These are phyloP conservation scores for Dispira simplex DNA, from an alignment of 192 early-diverging fungal species.

Conservation along the genomic window DNA sequence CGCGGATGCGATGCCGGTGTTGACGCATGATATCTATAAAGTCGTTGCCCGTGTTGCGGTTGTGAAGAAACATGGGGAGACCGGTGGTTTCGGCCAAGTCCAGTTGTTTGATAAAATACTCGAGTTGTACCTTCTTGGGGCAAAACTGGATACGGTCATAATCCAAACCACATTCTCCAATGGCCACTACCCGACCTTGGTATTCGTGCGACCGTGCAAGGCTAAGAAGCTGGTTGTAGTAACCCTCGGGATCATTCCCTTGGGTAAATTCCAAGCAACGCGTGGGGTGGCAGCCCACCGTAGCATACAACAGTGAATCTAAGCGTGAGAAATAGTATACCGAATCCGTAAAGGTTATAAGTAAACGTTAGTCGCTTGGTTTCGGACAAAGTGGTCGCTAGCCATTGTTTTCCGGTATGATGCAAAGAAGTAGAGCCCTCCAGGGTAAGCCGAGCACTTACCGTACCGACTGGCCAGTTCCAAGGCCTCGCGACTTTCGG, in stretches of 20 bases:
- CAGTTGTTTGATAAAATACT: constrained; percentile 70
- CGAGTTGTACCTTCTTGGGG: constrained; percentile 50
- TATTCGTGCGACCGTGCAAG: constrained; percentile 20
- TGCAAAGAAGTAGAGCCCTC: too few species aligned
- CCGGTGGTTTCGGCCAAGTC: constrained; percentile 53
- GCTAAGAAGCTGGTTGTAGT: constrained; percentile 34
- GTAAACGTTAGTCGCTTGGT: not conserved
- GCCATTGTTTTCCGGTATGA: not conserved
- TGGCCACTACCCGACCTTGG: constrained; percentile 55
- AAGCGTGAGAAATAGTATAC: not conserved
- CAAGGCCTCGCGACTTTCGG: constrained; percentile 43
- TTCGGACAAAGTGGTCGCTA: not conserved
- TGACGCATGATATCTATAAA: constrained; percentile 49
- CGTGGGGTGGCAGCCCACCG: constrained; percentile 79
- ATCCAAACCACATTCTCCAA: constrained; percentile 92
- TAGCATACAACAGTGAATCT: constrained; percentile 35
- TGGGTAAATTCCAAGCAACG: constrained; percentile 54
- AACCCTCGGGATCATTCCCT: constrained; percentile 38
- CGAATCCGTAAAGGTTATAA: not conserved
- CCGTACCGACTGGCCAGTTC: constrained; percentile 33
- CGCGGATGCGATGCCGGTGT: constrained; percentile 40
- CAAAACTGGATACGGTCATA: constrained; percentile 87
- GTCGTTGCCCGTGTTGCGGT: constrained; percentile 64
- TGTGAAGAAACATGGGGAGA: constrained; percentile 88
- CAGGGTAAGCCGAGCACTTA: constrained; percentile 11